Base-by-base conservation (phyloP, 345 rosid species). In the Kandelia obovata region DNA sequence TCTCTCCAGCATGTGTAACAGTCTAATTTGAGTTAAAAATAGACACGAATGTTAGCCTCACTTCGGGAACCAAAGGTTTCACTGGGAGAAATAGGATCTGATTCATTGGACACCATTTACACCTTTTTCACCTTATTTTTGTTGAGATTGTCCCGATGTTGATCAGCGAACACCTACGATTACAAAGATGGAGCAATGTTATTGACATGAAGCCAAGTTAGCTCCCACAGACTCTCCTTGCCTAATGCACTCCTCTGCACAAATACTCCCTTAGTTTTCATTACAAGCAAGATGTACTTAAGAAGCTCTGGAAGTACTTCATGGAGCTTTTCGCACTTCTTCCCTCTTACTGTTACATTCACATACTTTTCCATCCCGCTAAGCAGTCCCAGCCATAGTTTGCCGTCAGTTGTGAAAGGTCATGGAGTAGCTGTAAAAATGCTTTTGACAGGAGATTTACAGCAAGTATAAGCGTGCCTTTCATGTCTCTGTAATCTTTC, bases 201-300 rank as follows among this genome's bases (percentile, higher is more conserved):
- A 65, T 90, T 92, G 61, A 92, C 92, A 73, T 95, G 98, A 28
- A 90, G 89, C 99, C 98, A 95, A 47, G 98, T 90, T 35, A 88
- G 79, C 73, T 92, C 98, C 99, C 99, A 95, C 78, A 92, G 83
- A 80, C 96, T 95, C 74, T 92, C 99, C 72, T 97, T 96, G 60
- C 96, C 96, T 7, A 92, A 75, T 0, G 94, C 89, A 81, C 96
- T 85, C 80, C 99, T 89, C 70, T 88, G 96, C 62, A 86, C 71
- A 28, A 94, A 90, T 61, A 92, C 89, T 5, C 91, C 96, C 81
- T 68, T 86, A 17, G 84, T 77, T 85, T 92, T 92, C 98, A 95
- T 92, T 67, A 75, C 90, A 5, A 87, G 72, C 84, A 95, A 81
- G 55, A 84, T 84, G 82, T 88, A 86, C 87, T 92, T 95, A 0